A percentile compares a stretch with the other conserved stretches of the same genome.
Conservation (phyloP, 176 grass and related monocot species). For the Eleusine indica region DNA sequence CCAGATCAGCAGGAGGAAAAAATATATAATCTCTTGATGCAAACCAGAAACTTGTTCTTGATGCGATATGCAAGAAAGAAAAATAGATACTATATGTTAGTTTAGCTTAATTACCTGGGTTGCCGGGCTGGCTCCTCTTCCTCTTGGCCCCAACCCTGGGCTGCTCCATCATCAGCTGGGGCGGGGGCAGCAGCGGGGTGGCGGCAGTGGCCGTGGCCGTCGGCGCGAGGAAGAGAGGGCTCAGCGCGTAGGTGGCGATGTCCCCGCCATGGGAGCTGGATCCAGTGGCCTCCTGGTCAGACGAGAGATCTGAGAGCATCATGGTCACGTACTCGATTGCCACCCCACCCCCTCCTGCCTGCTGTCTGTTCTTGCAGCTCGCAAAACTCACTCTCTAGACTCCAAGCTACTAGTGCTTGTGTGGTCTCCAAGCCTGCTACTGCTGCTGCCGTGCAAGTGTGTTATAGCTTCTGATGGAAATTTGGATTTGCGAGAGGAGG, state of each 20-base stretch:
- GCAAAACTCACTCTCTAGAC: too few species aligned
- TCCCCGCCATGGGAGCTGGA: slow-evolving; percentile 55
- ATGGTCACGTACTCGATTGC: slow-evolving; percentile 1
- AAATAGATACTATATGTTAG: too few species aligned
- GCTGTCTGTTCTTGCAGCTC: neutral
- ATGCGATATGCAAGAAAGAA: neutral
- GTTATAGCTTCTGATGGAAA: neutral
- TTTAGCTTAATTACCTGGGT: slow-evolving; percentile 62
- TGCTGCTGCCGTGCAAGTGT: neutral
- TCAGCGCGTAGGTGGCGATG: slow-evolving; percentile 54
- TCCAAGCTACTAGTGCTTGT: neutral
- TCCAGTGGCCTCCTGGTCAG: slow-evolving; percentile 59
- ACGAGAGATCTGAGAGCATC: slow-evolving; percentile 63
- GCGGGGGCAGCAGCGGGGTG: neutral
- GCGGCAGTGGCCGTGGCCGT: neutral
- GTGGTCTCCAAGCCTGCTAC: slow-evolving; percentile 30
- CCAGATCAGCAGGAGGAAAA: neutral
- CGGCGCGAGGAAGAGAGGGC: slow-evolving; percentile 40
- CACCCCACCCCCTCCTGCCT: neutral
- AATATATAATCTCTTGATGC: neutral
- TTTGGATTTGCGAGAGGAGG: neutral
- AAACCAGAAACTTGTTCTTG: neutral
- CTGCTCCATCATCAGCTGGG: neutral
- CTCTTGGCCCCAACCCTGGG: slow-evolving; percentile 63
- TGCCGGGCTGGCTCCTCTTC: slow-evolving; percentile 90